Conservation (phyloP, 2,329 filamentous ascomycete species). For the Polychaeton citri region DNA sequence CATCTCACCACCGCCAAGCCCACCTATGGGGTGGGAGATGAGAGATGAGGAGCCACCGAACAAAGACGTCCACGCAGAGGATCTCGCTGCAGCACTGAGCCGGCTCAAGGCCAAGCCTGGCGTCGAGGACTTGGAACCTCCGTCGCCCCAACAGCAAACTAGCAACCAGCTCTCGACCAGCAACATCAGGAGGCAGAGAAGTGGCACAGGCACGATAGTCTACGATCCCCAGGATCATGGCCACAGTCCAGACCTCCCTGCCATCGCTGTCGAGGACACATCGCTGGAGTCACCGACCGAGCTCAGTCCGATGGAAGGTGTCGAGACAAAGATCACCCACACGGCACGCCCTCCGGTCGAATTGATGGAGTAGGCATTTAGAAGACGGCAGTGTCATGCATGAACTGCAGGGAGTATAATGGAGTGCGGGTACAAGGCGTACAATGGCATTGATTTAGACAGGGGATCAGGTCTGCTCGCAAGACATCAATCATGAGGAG, state of each 20-base stretch:
- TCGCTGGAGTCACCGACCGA: slow-evolving; percentile 30
- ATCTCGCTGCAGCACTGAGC: slow-evolving; percentile 44
- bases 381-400: slow-evolving; percentile 1
- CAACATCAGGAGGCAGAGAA: slow-evolving; percentile 21
- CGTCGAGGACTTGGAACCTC: slow-evolving; percentile 8
- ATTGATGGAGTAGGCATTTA: slow-evolving; percentile 39
- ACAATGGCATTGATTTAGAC: too few relatives aligned
- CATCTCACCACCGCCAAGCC: slow-evolving; percentile 50
- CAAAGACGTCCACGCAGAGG: slow-evolving; percentile 50
- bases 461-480: too few relatives aligned
- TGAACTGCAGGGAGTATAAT: too few relatives aligned
- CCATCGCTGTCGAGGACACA: slow-evolving; percentile 51
- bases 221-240: slow-evolving; percentile 52
- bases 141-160: not conserved
- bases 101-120: slow-evolving; percentile 33
- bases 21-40: slow-evolving; percentile 53
- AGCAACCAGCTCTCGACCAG: slow-evolving; percentile 3
- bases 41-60: slow-evolving; percentile 51
- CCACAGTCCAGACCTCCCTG: slow-evolving; percentile 44
- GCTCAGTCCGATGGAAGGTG: slow-evolving; percentile 34
- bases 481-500: too few relatives aligned
- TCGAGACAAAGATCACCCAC: slow-evolving; percentile 32
- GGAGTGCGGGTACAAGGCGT: too few relatives aligned
- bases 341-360: slow-evolving; percentile 44
- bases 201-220: slow-evolving; percentile 46